Base-by-base conservation (phyloP, 179 eudicot species). In the Camellia oleifera region DNA sequence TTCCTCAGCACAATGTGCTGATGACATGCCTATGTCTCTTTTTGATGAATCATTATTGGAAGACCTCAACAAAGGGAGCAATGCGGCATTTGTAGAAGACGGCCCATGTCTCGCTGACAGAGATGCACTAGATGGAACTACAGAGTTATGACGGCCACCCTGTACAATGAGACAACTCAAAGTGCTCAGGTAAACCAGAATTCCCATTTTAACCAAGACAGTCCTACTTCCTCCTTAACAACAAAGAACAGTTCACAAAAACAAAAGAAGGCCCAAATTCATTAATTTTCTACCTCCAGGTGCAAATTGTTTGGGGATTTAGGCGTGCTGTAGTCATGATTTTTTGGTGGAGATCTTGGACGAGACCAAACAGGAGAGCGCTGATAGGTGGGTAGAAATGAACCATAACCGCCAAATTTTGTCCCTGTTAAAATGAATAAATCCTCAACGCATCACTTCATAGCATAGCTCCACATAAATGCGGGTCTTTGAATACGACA, bases 341-440 rank as follows among this genome's bases (percentile, higher is more conserved):
- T 84, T 79, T 90, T 91, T 77, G 86, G 85, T 44, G 98, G 91
- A 81, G 91, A 91, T 89, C 78, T 91, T 83, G 94, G 76, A 82
- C 84, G 94, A 64, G 90, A 78, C 80, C 84, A 71, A 81, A 87
- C 86, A 81, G 99, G 98, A 78, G 97, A 94, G 61, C 96, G 91
- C 69, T 90, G 97, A 84, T 93, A 83, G 58, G 92, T 80, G 52
- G 96, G 97, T 84, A 96, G 82, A 86, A 96, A 96, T 53, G 99
- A 92, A 79, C 99, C 99, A 83, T 96, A 96, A 68, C 89, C 95
- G 78, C 99, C 99, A 82, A 82, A 92, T 84, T 94, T 96, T 80
- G 99, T 87, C 77, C 99, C 99, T 96, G 90, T 45, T n/a, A 80
- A 64, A 82, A 77, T 58, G 64, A 54, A 78, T 46, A 82, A 86